Evolutionary conservation across 2,329 filamentous ascomycete genomes (phyloP).

Genomic region (Paraphoma chrysanthemicola): DNA sequence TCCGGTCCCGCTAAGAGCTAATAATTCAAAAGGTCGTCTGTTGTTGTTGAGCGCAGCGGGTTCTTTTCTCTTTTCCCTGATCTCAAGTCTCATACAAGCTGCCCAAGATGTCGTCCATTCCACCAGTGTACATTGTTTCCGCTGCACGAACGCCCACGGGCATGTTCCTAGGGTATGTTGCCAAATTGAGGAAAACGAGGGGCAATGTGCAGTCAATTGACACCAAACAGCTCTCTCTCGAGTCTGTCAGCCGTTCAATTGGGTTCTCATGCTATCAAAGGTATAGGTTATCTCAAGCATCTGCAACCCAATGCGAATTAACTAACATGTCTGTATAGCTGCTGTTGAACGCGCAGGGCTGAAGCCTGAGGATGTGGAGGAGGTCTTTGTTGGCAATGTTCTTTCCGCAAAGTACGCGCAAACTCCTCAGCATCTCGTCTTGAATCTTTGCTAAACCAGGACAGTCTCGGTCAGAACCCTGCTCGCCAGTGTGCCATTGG

Average conservation of each 20-base stretch:
- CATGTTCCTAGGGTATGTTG: slow-evolving; percentile 85
- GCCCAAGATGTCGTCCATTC: slow-evolving; percentile 75
- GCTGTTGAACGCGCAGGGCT: slow-evolving; percentile 87
- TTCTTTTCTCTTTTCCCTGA: slow-evolving; percentile 8
- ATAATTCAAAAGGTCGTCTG: slow-evolving; percentile 24
- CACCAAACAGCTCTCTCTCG: slow-evolving; percentile 75
- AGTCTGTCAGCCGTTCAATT: slow-evolving; percentile 86
- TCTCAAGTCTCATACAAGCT: slow-evolving; percentile 12
- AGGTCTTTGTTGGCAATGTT: slow-evolving; percentile 98
- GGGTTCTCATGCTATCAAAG: slow-evolving; percentile 90
- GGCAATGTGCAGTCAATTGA: slow-evolving; percentile 21
- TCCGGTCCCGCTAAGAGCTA: slow-evolving; percentile 16
- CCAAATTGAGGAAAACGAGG: slow-evolving; percentile 17
- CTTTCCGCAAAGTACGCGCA: slow-evolving; percentile 83
- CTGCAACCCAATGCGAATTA: not conserved
- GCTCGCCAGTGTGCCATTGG: slow-evolving; percentile 91
- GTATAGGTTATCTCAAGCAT: slow-evolving; percentile 55
- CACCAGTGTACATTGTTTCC: slow-evolving; percentile 95
- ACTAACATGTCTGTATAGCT: slow-evolving; percentile 51
- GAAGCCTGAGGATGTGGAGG: slow-evolving; percentile 88
- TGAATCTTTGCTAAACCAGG: slow-evolving; percentile 10
- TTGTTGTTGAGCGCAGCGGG: slow-evolving; percentile 8
- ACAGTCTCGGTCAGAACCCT: slow-evolving; percentile 91
- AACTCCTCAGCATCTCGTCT: not conserved
- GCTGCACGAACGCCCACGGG: slow-evolving; percentile 89